Evolutionary conservation across 2,329 filamentous ascomycete genomes (phyloP).

Genomic region (Diaporthe nobilis): DNA sequence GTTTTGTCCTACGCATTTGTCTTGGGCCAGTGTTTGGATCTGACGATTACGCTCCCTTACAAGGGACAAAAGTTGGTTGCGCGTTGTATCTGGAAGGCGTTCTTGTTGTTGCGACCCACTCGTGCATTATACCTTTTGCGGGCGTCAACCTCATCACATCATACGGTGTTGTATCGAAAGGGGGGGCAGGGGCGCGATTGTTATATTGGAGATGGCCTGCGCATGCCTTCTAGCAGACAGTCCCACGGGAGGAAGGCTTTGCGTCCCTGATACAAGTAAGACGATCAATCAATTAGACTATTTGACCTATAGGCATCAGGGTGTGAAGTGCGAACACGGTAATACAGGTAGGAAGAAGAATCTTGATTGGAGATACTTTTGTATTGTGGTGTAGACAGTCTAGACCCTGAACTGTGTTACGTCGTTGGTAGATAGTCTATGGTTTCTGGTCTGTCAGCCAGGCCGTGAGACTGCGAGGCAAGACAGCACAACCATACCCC

Average conservation of each 20-base stretch:
- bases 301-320: slow-evolving; percentile 32
- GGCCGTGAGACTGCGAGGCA: background rate
- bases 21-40: slow-evolving; percentile 35
- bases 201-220: slow-evolving; percentile 19
- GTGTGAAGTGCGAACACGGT: slow-evolving; percentile 28
- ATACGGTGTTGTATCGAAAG: slow-evolving; percentile 26
- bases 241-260: slow-evolving; percentile 13
- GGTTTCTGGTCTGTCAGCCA: background rate
- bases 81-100: slow-evolving; percentile 36
- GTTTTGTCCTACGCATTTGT: slow-evolving; percentile 27
- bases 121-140: slow-evolving; percentile 37
- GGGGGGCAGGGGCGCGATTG: slow-evolving; percentile 8
- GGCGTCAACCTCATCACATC: slow-evolving; percentile 35
- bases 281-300: slow-evolving; percentile 36
- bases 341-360: slow-evolving; percentile 8
- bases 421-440: background rate
- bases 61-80: slow-evolving; percentile 36
- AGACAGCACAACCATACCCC: background rate
- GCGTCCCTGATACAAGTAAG: slow-evolving; percentile 34
- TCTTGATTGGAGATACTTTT: too few species aligned
- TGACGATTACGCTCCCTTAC: slow-evolving; percentile 27
- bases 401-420: background rate
- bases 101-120: slow-evolving; percentile 31
- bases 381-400: background rate
- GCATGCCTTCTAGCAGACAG: slow-evolving; percentile 1